Percentiles rank a stretch among this genome's conserved stretches.
These are phyloP conservation scores for Yamadazyma membranifaciens DNA, from an alignment of 1,139 yeast species.

Conservation along the genomic window DNA sequence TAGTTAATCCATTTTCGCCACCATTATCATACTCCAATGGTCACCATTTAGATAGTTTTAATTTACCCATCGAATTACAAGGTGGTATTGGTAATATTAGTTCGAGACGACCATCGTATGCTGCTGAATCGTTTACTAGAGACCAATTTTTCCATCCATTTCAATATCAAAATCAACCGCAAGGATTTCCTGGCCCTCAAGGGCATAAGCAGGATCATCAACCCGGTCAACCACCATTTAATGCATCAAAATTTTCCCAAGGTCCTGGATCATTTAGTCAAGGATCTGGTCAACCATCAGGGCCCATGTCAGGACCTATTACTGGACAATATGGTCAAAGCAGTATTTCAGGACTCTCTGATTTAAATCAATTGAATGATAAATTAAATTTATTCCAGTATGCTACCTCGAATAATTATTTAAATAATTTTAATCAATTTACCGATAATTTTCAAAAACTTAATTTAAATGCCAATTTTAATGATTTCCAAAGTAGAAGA, in stretches of 20 bases:
- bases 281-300: not conserved
- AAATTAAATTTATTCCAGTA: conserved; percentile 14
- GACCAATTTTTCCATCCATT: conserved; percentile 14
- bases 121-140: conserved; percentile 58
- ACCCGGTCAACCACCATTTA: not conserved
- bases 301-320: not conserved
- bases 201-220: not conserved
- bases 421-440: conserved; percentile 25
- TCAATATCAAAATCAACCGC: conserved; percentile 3
- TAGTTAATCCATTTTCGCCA: conserved; percentile 17
- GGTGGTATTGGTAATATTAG: conserved; percentile 64
- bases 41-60: conserved; percentile 27
- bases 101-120: conserved; percentile 62
- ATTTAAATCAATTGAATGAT: conserved; percentile 1
- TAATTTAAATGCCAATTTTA: conserved; percentile 34
- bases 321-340: not conserved
- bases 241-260: not conserved
- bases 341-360: not conserved
- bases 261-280: not conserved
- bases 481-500: conserved; percentile 44
- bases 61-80: conserved; percentile 57
- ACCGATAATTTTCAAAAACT: conserved; percentile 36
- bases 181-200: not conserved
- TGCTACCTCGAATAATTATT: conserved; percentile 16
- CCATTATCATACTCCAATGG: conserved; percentile 4